Evolutionary conservation across 2,329 filamentous ascomycete genomes (phyloP), one percentile per base, ranked within the genome.

Genomic region (Dactylellina cionopaga): DNA sequence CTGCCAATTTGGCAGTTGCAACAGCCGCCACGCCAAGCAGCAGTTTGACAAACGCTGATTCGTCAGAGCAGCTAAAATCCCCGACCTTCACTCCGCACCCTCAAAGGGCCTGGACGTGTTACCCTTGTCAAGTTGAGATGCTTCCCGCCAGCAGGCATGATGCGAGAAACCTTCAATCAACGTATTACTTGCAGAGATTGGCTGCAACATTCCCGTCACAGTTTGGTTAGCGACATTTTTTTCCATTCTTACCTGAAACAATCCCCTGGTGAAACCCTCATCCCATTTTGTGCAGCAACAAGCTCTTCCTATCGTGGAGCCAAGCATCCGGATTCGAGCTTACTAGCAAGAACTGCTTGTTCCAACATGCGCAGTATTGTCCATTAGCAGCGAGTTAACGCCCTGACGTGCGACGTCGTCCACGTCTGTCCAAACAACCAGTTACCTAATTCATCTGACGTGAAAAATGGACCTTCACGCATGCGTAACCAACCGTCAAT

Each of bases 121-220:
- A 41, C 63, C 64, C 33, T 49, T 51, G 43, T 37, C 41, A 39
- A 19, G 43, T 19, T 58, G 39, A 56, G 62, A 65, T 41, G 49
- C 66, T 71, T 71, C 66, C 66, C 66, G 66, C 66, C 66, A 71
- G 33, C 51, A 64, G 52, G 66, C 66, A 71, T 54, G 41, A 71
- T 71, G 66, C 66, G 66, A 71, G 66, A 58, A 71, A 64, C 66
- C 66, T 64, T 71, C 66, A 70, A 59, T 64, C 66, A 63, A 71
- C 58, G 66, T 71, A 71, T 64, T 71, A 59, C 66, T 49, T 46
- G 58, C 66, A 71, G 58, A 64, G 51, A 71, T 71, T 71, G 66
- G 66, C 66, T 71, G 56, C 58, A 51, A 47, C 49, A 39, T 49
- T 52, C 43, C 58, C 24, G 58, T 71, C 65, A 27, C 33, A 35